phyloP scores from a whole-genome alignment of 1,284 basidiomycete species.

The Ceratobasidium sp. region DNA sequence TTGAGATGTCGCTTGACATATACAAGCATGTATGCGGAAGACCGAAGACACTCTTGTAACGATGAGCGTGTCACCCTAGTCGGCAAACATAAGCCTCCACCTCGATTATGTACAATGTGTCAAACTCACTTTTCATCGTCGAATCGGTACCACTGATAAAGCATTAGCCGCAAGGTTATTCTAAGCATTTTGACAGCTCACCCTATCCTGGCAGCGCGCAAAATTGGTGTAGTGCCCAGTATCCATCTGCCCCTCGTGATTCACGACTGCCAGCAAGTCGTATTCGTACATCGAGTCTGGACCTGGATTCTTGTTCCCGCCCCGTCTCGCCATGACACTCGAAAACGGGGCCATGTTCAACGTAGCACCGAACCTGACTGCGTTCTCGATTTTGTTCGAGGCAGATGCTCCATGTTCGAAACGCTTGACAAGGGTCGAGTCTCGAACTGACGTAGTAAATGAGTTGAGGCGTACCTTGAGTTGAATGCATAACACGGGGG shows the following conservation, averaged over 20 bases:
- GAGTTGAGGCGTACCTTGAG: constrained; percentile 77
- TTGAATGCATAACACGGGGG: constrained; percentile 93
- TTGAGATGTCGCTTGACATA: constrained; percentile 90
- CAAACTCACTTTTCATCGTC: constrained; percentile 89
- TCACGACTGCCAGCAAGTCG: constrained; percentile 93
- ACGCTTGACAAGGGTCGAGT: constrained; percentile 65
- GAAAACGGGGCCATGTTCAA: constrained; percentile 93
- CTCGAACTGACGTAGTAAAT: constrained; percentile 5
- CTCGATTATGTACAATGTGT: constrained; percentile 15
- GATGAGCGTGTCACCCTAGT: constrained; percentile 78
- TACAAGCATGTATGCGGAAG: constrained; percentile 91
- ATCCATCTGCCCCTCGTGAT: constrained; percentile 94
- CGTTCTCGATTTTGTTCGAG: constrained; percentile 84
- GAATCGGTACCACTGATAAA: constrained; percentile 88
- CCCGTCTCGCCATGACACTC: constrained; percentile 60
- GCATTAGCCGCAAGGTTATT: constrained; percentile 50
- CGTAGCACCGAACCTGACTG: constrained; percentile 84
- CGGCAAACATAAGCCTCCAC: constrained; percentile 16
- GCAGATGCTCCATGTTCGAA: constrained; percentile 90
- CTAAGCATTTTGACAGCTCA: constrained; percentile 55
- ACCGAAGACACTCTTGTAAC: constrained; percentile 74
- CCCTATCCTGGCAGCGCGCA: constrained; percentile 81
- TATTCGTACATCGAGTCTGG: constrained; percentile 86
- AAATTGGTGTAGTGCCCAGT: constrained; percentile 95
- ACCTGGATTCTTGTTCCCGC: constrained; percentile 60